These are phyloP conservation scores for Phylloporus rhodoxanthus DNA, from an alignment of 768 basidiomycete species.

Conservation along the genomic window DNA sequence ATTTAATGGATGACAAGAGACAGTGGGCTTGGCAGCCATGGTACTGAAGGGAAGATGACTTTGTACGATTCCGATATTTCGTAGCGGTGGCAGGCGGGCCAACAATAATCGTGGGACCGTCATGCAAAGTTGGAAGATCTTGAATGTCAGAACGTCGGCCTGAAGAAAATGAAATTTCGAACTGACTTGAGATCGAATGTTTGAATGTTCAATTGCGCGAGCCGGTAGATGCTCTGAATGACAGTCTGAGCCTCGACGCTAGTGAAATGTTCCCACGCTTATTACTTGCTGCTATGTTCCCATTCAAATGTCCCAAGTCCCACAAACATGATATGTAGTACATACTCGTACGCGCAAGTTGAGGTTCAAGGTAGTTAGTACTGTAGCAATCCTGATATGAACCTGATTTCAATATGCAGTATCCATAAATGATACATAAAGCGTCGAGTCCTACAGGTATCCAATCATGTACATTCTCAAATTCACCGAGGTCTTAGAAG, in stretches of 20 bases:
- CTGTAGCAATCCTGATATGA: no score
- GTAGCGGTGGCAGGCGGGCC: not conserved
- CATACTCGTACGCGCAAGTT: no score
- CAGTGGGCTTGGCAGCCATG: constrained; percentile 1
- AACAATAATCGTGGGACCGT: not conserved
- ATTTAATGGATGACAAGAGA: not conserved
- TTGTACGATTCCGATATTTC: not conserved
- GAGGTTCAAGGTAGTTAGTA: no score
- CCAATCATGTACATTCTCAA: not conserved
- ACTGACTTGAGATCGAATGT: not conserved
- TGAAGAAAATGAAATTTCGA: not conserved
- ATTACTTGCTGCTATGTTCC: no score
- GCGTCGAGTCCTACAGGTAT: no score
- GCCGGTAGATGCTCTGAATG: not conserved
- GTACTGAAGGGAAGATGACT: not conserved
- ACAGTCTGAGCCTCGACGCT: no score
- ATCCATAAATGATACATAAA: no score
- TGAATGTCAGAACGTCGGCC: not conserved
- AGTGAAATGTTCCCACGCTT: no score
- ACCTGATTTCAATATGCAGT: no score
- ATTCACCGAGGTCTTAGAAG: no score
- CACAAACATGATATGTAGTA: no score
- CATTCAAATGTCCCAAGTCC: no score
- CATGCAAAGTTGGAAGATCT: not conserved
- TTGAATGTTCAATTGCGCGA: not conserved